Percentiles rank a stretch among this genome's conserved stretches.
These are phyloP conservation scores for Scedosporium apiospermum DNA, from an alignment of 2,329 filamentous ascomycete genomes.

Conservation along the genomic window DNA sequence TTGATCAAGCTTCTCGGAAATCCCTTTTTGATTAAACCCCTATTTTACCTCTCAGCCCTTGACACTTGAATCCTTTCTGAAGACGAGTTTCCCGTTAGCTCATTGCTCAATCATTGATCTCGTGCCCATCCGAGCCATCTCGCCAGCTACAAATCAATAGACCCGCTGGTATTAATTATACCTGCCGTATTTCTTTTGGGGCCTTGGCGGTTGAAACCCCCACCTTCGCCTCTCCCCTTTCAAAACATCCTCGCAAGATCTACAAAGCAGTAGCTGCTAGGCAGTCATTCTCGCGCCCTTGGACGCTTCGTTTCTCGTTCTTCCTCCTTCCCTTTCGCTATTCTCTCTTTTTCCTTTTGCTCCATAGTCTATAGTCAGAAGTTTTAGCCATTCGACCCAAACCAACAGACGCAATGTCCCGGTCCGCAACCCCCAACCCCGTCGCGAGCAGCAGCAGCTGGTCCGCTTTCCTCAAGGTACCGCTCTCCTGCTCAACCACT, in stretches of 20 bases:
- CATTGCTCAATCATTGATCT: not conserved
- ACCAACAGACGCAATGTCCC: constrained; percentile 17
- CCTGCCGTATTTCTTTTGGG: not conserved
- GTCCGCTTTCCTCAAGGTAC: constrained; percentile 43
- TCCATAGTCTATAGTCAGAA: too few species aligned
- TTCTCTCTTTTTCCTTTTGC: not conserved
- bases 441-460: constrained; percentile 37
- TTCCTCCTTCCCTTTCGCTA: not conserved
- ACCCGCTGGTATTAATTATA: not conserved
- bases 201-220: not conserved
- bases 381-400: not conserved
- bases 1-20: too few species aligned
- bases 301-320: not conserved
- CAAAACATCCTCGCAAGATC: not conserved
- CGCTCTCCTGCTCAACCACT: constrained; percentile 1
- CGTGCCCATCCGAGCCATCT: not conserved
- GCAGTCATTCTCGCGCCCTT: not conserved
- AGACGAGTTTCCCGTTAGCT: not conserved
- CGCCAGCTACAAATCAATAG: not conserved
- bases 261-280: not conserved
- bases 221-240: not conserved
- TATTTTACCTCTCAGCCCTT: too few species aligned
- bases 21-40: too few species aligned
- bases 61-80: too few species aligned
- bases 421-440: constrained; percentile 18